Conservation (phyloP, 2,329 filamentous ascomycete species). For the Metarhizium anisopliae region DNA sequence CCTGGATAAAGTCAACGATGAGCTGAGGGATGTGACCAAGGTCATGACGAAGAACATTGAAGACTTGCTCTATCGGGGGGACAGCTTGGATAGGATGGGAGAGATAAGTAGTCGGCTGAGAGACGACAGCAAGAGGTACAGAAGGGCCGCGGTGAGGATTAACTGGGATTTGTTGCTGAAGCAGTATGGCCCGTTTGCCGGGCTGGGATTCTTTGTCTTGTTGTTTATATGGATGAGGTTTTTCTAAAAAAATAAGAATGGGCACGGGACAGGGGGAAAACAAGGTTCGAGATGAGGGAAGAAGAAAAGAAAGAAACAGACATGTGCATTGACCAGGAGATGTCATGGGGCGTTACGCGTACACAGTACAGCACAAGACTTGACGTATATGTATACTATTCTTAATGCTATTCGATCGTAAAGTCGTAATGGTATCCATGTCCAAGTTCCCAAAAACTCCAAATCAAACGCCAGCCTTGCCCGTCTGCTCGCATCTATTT, state of each 20-base stretch:
- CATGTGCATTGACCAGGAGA: not conserved
- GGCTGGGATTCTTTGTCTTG: conserved; percentile 70
- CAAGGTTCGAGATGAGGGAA: not conserved
- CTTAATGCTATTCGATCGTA: not conserved
- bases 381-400: not conserved
- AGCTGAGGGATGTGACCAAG: conserved; percentile 94
- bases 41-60: conserved; percentile 99
- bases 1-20: conserved; percentile 90
- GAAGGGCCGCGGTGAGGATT: conserved; percentile 83
- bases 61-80: conserved; percentile 88
- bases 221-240: conserved; percentile 90
- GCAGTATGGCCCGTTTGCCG: conserved; percentile 90
- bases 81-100: conserved; percentile 93
- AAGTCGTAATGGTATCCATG: not conserved
- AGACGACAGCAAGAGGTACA: conserved; percentile 93
- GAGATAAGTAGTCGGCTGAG: conserved; percentile 80
- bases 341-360: not conserved
- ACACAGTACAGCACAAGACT: not conserved
- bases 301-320: not conserved
- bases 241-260: conserved; percentile 47
- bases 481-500: not conserved
- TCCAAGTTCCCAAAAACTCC: not conserved
- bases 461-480: not conserved
- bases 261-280: not conserved
- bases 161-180: conserved; percentile 97